Evolutionary conservation across 2,329 filamentous ascomycete species (phyloP).

Genomic region (Incumbomyces lentus): DNA sequence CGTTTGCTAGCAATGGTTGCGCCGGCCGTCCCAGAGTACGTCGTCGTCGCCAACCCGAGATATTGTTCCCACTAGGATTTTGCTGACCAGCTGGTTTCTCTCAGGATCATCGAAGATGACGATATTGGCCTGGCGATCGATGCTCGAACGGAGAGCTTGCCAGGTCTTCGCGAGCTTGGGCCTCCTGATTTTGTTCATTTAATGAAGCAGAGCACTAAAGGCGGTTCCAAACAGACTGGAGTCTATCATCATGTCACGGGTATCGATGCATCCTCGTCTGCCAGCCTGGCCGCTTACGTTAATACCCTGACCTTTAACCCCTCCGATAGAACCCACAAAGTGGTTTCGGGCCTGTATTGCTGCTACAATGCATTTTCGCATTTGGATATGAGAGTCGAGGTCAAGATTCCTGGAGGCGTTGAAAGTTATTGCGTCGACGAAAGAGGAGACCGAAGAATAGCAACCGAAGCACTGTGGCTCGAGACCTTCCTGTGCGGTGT

Average conservation of each 20-base stretch:
- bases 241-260: slow-evolving; percentile 98
- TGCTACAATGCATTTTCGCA: slow-evolving; percentile 99
- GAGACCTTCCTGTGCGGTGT: slow-evolving; percentile 97
- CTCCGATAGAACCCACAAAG: slow-evolving; percentile 74
- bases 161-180: slow-evolving; percentile 79
- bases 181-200: slow-evolving; percentile 94
- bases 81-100: slow-evolving; percentile 9
- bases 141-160: slow-evolving; percentile 78
- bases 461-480: slow-evolving; percentile 89
- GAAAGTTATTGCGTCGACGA: slow-evolving; percentile 98
- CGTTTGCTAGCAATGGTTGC: slow-evolving; percentile 50
- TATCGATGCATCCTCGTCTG: slow-evolving; percentile 92
- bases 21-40: slow-evolving; percentile 67
- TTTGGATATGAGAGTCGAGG: slow-evolving; percentile 95
- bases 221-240: slow-evolving; percentile 51
- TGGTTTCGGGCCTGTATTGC: slow-evolving; percentile 89
- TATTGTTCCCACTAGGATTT: neutral
- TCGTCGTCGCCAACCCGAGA: slow-evolving; percentile 13
- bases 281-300: slow-evolving; percentile 93
- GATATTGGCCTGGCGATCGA: slow-evolving; percentile 78
- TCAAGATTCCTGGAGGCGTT: slow-evolving; percentile 90
- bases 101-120: slow-evolving; percentile 85
- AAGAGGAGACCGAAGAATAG: slow-evolving; percentile 84
- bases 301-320: slow-evolving; percentile 92
- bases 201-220: slow-evolving; percentile 59